Conservation (phyloP, 257 asterid genomes). For the Plantago ovata region DNA sequence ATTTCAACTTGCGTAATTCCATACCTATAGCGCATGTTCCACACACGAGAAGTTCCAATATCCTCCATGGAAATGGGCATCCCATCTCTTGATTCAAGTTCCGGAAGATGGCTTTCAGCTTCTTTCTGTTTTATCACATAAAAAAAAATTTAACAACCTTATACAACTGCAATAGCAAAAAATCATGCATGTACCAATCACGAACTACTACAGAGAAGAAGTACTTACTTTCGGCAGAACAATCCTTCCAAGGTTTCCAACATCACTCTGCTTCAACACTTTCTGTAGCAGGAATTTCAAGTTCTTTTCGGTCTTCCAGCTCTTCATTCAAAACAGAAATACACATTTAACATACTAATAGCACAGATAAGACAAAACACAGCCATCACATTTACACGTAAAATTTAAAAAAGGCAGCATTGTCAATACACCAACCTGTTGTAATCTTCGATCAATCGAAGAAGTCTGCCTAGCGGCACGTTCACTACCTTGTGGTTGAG, state of each 20-base stretch:
- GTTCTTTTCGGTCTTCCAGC: constrained; percentile 66
- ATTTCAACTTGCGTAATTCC: background rate
- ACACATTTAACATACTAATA: background rate
- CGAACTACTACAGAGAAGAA: background rate
- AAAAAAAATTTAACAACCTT: constrained; percentile 3
- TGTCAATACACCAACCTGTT: constrained; percentile 32
- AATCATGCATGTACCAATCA: background rate
- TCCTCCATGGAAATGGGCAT: constrained; percentile 87
- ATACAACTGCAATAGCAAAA: background rate
- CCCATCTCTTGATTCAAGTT: constrained; percentile 84
- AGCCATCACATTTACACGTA: background rate
- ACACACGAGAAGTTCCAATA: constrained; percentile 75
- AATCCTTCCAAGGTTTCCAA: constrained; percentile 89
- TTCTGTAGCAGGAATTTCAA: constrained; percentile 90
- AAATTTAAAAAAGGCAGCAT: background rate
- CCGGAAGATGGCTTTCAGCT: constrained; percentile 90
- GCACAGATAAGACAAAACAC: background rate
- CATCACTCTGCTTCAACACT: constrained; percentile 97
- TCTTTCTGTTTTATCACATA: constrained; percentile 51
- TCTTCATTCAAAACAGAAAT: constrained; percentile 21
- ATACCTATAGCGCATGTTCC: constrained; percentile 90
- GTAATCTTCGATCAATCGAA: constrained; percentile 35
- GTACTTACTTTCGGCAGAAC: constrained; percentile 81
- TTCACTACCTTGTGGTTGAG: constrained; percentile 21
- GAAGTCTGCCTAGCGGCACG: constrained; percentile 27